Evolutionary conservation across 768 basidiomycete genomes (phyloP).

Genomic region (Tylopilus balloui): DNA sequence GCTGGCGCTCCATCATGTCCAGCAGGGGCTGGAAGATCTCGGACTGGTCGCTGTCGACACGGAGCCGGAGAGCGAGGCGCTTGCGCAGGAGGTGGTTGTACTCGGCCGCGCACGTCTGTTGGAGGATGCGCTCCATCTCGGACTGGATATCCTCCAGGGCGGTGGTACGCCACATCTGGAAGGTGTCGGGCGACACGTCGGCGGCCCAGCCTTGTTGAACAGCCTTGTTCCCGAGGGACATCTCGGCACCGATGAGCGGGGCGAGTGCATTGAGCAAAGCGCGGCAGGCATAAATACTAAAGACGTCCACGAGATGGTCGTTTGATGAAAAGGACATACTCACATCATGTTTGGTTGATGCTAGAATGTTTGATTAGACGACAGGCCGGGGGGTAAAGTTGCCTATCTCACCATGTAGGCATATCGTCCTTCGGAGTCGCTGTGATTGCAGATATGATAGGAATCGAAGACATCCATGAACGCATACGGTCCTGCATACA

Average conservation of each 20-base stretch:
- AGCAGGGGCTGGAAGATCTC: constrained; percentile 63
- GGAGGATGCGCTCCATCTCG: constrained; percentile 58
- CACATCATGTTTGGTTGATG: constrained; percentile 79
- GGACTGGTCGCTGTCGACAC: constrained; percentile 54
- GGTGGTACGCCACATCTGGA: constrained; percentile 57
- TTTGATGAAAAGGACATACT: constrained; percentile 20
- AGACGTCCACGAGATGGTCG: constrained; percentile 4
- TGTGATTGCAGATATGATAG: constrained; percentile 87
- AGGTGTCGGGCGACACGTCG: constrained; percentile 43
- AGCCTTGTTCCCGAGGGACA: constrained; percentile 45
- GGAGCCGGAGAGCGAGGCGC: constrained; percentile 73
- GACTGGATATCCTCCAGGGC: constrained; percentile 50
- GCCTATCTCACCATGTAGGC: constrained; percentile 49
- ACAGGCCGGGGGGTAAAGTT: not conserved
- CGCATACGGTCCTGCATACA: constrained; percentile 69
- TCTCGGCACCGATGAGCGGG: constrained; percentile 84
- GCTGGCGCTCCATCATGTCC: constrained; percentile 64
- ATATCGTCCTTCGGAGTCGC: constrained; percentile 74
- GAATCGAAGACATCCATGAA: constrained; percentile 93
- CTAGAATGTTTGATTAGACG: constrained; percentile 31
- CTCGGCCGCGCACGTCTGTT: constrained; percentile 55
- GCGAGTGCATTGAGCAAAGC: constrained; percentile 74
- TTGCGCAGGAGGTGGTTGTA: constrained; percentile 71
- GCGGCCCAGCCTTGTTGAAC: constrained; percentile 61
- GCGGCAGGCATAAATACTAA: constrained; percentile 72